phyloP scores from a whole-genome alignment of 2,329 filamentous ascomycete species.

The Fusarium temperatum region DNA sequence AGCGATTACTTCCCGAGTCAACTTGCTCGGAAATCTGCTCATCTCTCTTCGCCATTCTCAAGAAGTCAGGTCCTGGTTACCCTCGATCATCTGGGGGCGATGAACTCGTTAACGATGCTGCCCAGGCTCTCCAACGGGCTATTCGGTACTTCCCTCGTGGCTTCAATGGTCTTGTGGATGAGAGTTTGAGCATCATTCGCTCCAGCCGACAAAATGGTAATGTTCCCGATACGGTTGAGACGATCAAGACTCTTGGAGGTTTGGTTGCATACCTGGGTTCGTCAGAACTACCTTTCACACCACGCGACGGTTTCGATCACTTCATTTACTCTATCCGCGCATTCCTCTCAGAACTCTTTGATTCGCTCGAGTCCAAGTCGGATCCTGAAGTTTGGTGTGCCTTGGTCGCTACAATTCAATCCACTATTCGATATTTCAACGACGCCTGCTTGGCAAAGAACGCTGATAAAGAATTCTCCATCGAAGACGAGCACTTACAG shows the following conservation, averaged over 20 bases:
- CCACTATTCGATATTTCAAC: constrained; percentile 49
- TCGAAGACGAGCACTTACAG: constrained; percentile 35
- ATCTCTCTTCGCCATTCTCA: constrained; percentile 45
- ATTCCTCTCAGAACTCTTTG: constrained; percentile 49
- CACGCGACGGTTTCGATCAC: constrained; percentile 47
- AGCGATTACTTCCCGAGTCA: constrained; percentile 47
- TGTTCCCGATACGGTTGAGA: constrained; percentile 35
- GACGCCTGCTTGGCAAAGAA: constrained; percentile 51
- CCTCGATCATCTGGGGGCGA: constrained; percentile 41
- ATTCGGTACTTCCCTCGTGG: constrained; percentile 49
- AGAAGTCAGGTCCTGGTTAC: constrained; percentile 33
- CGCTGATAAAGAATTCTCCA: constrained; percentile 28
- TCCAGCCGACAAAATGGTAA: constrained; percentile 32
- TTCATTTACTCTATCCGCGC: constrained; percentile 52
- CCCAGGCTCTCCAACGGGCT: constrained; percentile 52
- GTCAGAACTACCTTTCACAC: constrained; percentile 49
- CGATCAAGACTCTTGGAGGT: constrained; percentile 51
- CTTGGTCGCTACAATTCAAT: constrained; percentile 50
- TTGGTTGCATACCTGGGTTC: constrained; percentile 61
- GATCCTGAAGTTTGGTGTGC: constrained; percentile 50
- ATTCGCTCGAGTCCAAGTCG: constrained; percentile 46
- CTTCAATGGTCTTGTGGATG: constrained; percentile 47
- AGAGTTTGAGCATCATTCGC: constrained; percentile 41
- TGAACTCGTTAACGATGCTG: constrained; percentile 53
- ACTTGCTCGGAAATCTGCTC: constrained; percentile 52